These are phyloP conservation scores for Auriscalpium vulgare DNA, from an alignment of 768 basidiomycete species.

Conservation along the genomic window DNA sequence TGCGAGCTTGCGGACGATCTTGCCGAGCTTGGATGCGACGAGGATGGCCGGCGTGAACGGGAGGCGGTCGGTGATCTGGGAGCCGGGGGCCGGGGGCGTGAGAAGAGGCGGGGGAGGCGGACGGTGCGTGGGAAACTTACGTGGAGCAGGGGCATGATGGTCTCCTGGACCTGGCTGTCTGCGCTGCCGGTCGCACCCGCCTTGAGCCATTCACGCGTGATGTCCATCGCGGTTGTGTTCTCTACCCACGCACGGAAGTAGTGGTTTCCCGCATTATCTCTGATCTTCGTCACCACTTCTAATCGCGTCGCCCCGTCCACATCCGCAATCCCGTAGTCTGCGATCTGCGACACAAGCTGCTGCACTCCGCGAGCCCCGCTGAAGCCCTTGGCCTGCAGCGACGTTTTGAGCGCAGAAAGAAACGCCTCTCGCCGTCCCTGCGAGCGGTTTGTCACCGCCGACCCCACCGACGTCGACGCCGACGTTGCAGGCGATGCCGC, in stretches of 20 bases:
- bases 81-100: conserved; percentile 5
- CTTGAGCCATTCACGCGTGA: conserved; percentile 78
- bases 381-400: conserved; percentile 52
- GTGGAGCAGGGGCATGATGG: conserved; percentile 81
- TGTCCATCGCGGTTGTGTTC: conserved; percentile 64
- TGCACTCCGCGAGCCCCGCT: conserved; percentile 62
- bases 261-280: conserved; percentile 78
- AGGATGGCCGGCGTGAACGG: conserved; percentile 66
- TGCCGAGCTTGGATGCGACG: conserved; percentile 68
- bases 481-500: conserved; percentile 10
- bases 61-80: conserved; percentile 75
- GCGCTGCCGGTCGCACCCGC: conserved; percentile 50
- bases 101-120: not conserved
- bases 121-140: conserved; percentile 40
- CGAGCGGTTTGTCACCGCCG: conserved; percentile 13
- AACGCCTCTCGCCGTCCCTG: conserved; percentile 53
- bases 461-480: conserved; percentile 10
- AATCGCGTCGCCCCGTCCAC: conserved; percentile 58
- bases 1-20: conserved; percentile 65
- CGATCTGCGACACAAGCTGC: conserved; percentile 49
- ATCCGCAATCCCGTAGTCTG: conserved; percentile 52
- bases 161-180: conserved; percentile 54
- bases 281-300: conserved; percentile 73
- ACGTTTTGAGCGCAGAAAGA: conserved; percentile 40
- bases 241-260: conserved; percentile 85